These are phyloP conservation scores for Aspergillaceae sp. DNA, from an alignment of 2,329 filamentous ascomycete species.

Conservation along the genomic window DNA sequence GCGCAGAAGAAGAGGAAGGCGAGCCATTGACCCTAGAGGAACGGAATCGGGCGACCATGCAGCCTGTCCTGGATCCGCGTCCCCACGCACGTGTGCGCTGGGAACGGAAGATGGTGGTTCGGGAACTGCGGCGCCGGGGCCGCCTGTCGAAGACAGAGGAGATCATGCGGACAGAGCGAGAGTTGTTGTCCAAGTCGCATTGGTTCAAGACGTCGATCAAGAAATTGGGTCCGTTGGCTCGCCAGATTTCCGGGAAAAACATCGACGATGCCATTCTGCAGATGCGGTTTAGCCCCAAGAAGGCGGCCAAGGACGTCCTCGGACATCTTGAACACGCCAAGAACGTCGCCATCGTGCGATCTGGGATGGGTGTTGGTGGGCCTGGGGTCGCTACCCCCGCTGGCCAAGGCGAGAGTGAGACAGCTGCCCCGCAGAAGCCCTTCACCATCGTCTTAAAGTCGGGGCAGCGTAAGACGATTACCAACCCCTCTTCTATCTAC, in stretches of 20 bases:
- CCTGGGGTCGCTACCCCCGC: not conserved
- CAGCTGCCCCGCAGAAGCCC: slow-evolving; percentile 26
- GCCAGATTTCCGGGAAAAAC: slow-evolving; percentile 88
- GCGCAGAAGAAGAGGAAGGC: slow-evolving; percentile 6
- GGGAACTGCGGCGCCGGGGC: slow-evolving; percentile 60
- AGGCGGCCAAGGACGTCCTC: slow-evolving; percentile 69
- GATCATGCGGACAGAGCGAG: slow-evolving; percentile 58
- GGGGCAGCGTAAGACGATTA: slow-evolving; percentile 61
- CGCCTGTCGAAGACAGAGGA: slow-evolving; percentile 57
- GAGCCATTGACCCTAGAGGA: slow-evolving; percentile 16
- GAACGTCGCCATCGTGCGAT: slow-evolving; percentile 67
- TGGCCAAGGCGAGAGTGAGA: slow-evolving; percentile 7
- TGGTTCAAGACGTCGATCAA: slow-evolving; percentile 78
- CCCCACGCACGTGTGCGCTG: slow-evolving; percentile 63
- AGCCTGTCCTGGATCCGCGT: slow-evolving; percentile 63
- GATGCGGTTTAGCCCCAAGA: slow-evolving; percentile 95
- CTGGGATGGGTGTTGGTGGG: slow-evolving; percentile 68
- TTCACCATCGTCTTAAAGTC: slow-evolving; percentile 63
- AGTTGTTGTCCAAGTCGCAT: slow-evolving; percentile 54
- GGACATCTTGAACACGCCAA: slow-evolving; percentile 73
- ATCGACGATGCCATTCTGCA: slow-evolving; percentile 87
- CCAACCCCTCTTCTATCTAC: slow-evolving; percentile 74
- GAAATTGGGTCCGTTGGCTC: slow-evolving; percentile 78
- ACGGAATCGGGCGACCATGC: slow-evolving; percentile 48
- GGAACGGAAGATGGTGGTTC: slow-evolving; percentile 76